phyloP scores from a whole-genome alignment of 179 eudicot species.

The Spinacia oleracea region DNA sequence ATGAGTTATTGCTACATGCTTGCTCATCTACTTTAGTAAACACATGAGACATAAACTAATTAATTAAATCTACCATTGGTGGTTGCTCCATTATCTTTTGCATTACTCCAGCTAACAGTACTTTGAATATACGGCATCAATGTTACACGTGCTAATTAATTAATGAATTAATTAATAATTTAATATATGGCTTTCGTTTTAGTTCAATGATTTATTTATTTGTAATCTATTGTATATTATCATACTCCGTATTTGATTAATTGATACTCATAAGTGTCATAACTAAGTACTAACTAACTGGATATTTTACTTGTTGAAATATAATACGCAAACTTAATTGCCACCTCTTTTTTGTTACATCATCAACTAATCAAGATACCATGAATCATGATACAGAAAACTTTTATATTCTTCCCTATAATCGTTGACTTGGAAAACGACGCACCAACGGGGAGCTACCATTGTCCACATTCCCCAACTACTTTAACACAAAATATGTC shows the following conservation, averaged over 20 bases:
- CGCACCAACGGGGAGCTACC: no score
- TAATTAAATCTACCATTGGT: constrained; percentile 9
- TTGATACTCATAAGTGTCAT: not conserved
- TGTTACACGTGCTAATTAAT: not conserved
- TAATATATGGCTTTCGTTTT: not conserved
- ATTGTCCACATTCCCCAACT: no score
- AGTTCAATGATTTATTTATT: not conserved
- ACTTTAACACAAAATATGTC: no score
- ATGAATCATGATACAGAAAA: no score
- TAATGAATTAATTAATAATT: no score
- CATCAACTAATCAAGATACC: no score
- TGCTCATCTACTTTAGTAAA: not conserved
- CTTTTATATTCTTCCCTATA: no score
- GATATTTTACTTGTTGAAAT: not conserved
- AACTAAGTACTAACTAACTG: no score
- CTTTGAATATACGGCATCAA: constrained; percentile 18
- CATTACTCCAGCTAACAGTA: constrained; percentile 13
- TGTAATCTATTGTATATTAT: no score
- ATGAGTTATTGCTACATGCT: not conserved
- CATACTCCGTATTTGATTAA: no score
- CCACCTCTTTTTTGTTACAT: not conserved
- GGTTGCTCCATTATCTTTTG: constrained; percentile 8
- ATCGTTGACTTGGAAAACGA: not conserved
- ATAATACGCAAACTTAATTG: not conserved
- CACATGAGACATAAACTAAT: not conserved